These are phyloP conservation scores for Prunus mume DNA, from an alignment of 306 rosid species.

Conservation along the genomic window DNA sequence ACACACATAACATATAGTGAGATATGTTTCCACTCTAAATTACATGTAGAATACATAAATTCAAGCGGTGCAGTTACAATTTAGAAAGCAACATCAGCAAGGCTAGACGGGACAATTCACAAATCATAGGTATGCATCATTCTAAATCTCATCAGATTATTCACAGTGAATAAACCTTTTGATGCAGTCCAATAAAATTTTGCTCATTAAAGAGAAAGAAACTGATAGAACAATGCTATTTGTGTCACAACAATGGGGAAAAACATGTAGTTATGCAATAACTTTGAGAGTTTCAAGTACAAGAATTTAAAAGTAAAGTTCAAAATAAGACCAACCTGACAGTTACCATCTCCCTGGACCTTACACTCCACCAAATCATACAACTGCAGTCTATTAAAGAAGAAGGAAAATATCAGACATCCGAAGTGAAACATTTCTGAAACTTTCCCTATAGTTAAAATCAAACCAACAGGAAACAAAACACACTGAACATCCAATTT, in stretches of 20 bases:
- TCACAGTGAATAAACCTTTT: not conserved
- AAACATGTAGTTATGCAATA: not conserved
- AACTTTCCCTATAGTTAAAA: not conserved
- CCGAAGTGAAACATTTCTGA: not conserved
- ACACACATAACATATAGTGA: not conserved
- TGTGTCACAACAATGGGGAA: not conserved
- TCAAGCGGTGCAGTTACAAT: not conserved
- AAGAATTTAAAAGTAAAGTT: slow-evolving; percentile 5
- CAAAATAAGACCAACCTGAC: slow-evolving; percentile 65
- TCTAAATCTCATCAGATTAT: not conserved
- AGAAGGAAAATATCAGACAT: not conserved
- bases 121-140: not conserved
- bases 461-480: not conserved
- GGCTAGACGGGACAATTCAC: not conserved
- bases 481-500: not conserved
- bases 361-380: slow-evolving; percentile 82
- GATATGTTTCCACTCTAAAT: not conserved
- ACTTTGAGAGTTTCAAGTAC: slow-evolving; percentile 9
- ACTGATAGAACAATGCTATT: not conserved
- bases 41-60: not conserved
- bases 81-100: not conserved
- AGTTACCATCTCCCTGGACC: slow-evolving; percentile 94
- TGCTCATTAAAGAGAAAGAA: not conserved
- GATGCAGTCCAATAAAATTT: not conserved
- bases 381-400: slow-evolving; percentile 60